phyloP scores from a whole-genome alignment of 495 filamentous ascomycete genomes.

The Aspergillus bridgeri region DNA sequence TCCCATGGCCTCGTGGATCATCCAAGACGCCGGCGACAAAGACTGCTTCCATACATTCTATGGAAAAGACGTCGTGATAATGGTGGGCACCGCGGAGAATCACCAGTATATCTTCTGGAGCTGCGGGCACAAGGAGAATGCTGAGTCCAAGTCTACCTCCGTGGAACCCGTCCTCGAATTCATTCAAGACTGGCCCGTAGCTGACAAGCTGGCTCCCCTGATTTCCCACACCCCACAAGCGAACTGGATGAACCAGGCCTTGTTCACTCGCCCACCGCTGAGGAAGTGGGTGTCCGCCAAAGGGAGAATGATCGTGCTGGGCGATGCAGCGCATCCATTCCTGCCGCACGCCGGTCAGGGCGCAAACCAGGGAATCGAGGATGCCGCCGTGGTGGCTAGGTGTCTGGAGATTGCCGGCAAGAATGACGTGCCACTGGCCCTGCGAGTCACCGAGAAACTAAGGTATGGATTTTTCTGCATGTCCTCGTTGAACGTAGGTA shows the following conservation, averaged over 20 bases:
- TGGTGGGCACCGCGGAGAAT: constrained; percentile 1
- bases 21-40: background rate
- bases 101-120: background rate
- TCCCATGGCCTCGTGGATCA: background rate
- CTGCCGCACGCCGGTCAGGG: constrained; percentile 46
- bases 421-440: constrained; percentile 29
- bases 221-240: background rate
- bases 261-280: background rate
- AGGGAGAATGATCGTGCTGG: constrained; percentile 42
- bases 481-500: too few relatives aligned
- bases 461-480: background rate
- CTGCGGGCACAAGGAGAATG: background rate
- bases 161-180: background rate
- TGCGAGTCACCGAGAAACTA: constrained; percentile 7
- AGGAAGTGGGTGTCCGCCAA: constrained; percentile 30
- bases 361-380: constrained; percentile 50
- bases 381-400: constrained; percentile 50
- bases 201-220: background rate
- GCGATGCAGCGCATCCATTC: constrained; percentile 58
- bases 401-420: constrained; percentile 49
- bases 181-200: background rate
- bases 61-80: background rate
- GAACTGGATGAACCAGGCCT: background rate
- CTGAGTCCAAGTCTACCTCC: background rate
- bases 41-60: background rate